Conservation (phyloP, 1,284 basidiomycete genomes). For the Microbotryum scabiosae region DNA sequence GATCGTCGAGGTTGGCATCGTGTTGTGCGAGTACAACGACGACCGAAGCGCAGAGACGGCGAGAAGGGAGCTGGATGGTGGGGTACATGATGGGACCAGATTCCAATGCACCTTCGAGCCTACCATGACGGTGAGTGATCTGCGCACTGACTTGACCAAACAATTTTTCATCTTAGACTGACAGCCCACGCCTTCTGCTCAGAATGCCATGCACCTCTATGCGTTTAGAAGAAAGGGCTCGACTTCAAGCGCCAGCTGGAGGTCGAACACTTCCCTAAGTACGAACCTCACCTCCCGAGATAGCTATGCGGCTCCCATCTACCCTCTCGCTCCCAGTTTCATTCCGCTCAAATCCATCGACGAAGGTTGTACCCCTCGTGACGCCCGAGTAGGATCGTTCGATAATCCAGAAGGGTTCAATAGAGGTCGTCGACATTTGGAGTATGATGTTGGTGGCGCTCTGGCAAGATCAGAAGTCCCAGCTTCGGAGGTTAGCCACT, state of each 20-base stretch:
- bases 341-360: too few species aligned
- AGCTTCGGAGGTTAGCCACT: not conserved
- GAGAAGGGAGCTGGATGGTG: not conserved
- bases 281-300: not conserved
- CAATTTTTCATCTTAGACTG: too few species aligned
- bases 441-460: too few species aligned
- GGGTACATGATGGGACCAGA: not conserved
- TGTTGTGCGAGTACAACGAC: constrained; percentile 23
- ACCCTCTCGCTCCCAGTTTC: too few species aligned
- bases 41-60: constrained; percentile 15
- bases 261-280: not conserved
- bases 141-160: not conserved
- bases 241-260: not conserved
- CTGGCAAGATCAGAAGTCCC: too few species aligned
- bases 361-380: too few species aligned
- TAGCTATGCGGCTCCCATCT: not conserved
- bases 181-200: too few species aligned
- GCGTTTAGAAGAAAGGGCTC: too few species aligned
- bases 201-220: too few species aligned
- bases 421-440: too few species aligned
- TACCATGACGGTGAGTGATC: not conserved
- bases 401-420: too few species aligned
- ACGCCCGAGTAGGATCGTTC: too few species aligned
- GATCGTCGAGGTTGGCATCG: constrained; percentile 7
- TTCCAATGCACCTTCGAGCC: constrained; percentile 22